Conservation (phyloP, 1,284 basidiomycete species). For the Trametes sp. region DNA sequence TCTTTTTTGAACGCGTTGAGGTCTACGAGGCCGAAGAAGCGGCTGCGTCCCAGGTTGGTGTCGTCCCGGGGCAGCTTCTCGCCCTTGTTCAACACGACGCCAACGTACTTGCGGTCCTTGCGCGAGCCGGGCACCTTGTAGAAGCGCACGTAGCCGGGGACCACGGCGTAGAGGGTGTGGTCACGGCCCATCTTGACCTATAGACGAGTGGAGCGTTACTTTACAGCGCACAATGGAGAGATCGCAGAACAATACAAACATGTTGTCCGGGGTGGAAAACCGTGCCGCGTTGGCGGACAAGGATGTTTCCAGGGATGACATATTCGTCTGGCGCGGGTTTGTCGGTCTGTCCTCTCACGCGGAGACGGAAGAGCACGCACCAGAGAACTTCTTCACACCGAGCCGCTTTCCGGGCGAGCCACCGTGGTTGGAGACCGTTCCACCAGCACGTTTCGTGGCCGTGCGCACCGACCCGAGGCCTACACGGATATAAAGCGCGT, state of each 20-base stretch:
- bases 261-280: slow-evolving; percentile 92
- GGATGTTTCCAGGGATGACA: slow-evolving; percentile 93
- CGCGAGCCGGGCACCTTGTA: slow-evolving; percentile 81
- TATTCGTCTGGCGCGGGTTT: slow-evolving; percentile 69
- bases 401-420: slow-evolving; percentile 91
- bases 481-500: slow-evolving; percentile 21
- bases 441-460: slow-evolving; percentile 94
- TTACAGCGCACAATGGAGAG: background rate
- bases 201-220: slow-evolving; percentile 16
- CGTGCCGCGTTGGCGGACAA: slow-evolving; percentile 90
- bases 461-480: slow-evolving; percentile 79
- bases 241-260: slow-evolving; percentile 54
- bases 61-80: slow-evolving; percentile 89
- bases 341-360: slow-evolving; percentile 9
- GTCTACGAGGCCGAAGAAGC: slow-evolving; percentile 78
- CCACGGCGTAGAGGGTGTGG: slow-evolving; percentile 89
- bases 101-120: slow-evolving; percentile 80
- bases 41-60: slow-evolving; percentile 71
- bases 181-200: slow-evolving; percentile 92
- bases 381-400: slow-evolving; percentile 94
- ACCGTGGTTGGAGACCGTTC: slow-evolving; percentile 89
- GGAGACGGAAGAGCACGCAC: slow-evolving; percentile 50
- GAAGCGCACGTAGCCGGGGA: slow-evolving; percentile 91
- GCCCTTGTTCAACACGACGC: slow-evolving; percentile 79
- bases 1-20: slow-evolving; percentile 42